Evolutionary conservation across 495 filamentous ascomycete genomes (phyloP).

Genomic region (Lophiotrema nucula): DNA sequence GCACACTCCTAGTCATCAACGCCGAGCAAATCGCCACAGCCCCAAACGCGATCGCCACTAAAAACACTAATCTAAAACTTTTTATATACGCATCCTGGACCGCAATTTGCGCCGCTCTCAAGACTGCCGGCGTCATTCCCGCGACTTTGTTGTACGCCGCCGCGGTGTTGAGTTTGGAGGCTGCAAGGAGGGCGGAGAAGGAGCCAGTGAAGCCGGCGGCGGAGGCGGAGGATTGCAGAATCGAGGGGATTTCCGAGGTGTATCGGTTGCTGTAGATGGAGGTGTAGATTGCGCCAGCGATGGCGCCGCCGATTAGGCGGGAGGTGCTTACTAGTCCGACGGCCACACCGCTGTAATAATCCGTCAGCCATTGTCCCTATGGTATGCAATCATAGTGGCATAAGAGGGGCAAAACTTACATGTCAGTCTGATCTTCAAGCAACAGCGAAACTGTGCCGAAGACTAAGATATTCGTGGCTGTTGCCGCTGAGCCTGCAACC

Average conservation of each 20-base stretch:
- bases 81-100: conserved; percentile 23
- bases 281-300: conserved; percentile 27
- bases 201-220: neutral
- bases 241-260: conserved; percentile 9
- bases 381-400: too few species aligned
- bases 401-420: too few species aligned
- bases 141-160: conserved; percentile 20
- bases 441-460: conserved; percentile 28
- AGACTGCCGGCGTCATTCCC: conserved; percentile 6
- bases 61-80: conserved; percentile 19
- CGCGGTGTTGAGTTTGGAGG: conserved; percentile 19
- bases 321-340: conserved; percentile 31
- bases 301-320: conserved; percentile 24
- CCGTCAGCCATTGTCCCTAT: too few species aligned
- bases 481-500: conserved; percentile 25
- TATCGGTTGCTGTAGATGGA: conserved; percentile 24
- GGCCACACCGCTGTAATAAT: conserved; percentile 17
- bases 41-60: conserved; percentile 27
- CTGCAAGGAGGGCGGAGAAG: conserved; percentile 1
- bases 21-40: conserved; percentile 22
- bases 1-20: conserved; percentile 16
- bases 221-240: neutral
- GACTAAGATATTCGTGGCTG: conserved; percentile 19
- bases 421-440: conserved; percentile 31
- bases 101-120: conserved; percentile 12